These are phyloP conservation scores for Coprinopsis cinerea DNA, from an alignment of 768 basidiomycete genomes.

Conservation along the genomic window DNA sequence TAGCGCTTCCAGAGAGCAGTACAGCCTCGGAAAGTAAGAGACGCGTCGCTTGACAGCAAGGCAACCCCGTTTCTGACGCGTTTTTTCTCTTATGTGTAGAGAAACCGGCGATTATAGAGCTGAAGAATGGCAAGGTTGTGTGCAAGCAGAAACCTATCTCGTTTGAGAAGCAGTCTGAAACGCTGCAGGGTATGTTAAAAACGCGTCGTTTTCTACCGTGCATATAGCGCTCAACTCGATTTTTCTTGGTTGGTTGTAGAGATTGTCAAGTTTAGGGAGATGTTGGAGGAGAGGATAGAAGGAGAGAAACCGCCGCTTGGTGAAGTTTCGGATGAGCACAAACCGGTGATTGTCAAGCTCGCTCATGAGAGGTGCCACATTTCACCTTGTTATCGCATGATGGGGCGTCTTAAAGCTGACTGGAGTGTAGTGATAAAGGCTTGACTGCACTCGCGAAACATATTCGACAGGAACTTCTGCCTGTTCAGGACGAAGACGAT, in stretches of 20 bases:
- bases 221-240: constrained; percentile 11
- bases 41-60: constrained; percentile 20
- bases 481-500: constrained; percentile 51
- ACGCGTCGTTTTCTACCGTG: not conserved
- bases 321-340: constrained; percentile 61
- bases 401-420: no score
- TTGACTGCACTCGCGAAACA: constrained; percentile 56
- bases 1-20: not conserved
- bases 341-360: constrained; percentile 73
- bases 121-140: constrained; percentile 71
- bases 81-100: constrained; percentile 26
- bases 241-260: constrained; percentile 33
- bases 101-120: constrained; percentile 45
- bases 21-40: constrained; percentile 23
- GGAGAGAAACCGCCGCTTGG: constrained; percentile 44
- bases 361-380: constrained; percentile 71
- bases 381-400: no score
- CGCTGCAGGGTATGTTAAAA: constrained; percentile 73
- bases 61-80: constrained; percentile 20
- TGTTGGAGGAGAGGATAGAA: constrained; percentile 53
- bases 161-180: constrained; percentile 76
- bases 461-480: constrained; percentile 64
- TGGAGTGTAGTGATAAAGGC: constrained; percentile 61
- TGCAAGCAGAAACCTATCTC: constrained; percentile 73
- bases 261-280: constrained; percentile 70